Conservation (phyloP, 306 rosid species). For the Hylodesmum podocarpum region DNA sequence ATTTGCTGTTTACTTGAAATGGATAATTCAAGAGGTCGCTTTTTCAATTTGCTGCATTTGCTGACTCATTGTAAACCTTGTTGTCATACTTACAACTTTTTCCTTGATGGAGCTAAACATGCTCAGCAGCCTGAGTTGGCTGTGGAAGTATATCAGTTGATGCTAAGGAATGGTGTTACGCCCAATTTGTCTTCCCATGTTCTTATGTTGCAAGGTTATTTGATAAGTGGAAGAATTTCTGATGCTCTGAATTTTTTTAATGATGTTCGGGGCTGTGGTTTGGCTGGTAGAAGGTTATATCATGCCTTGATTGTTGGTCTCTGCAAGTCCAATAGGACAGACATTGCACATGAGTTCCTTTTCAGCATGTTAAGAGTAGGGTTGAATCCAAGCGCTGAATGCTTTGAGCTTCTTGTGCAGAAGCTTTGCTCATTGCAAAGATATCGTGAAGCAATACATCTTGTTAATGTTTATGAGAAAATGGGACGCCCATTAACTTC, state of each 20-base stretch:
- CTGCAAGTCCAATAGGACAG: constrained; percentile 45
- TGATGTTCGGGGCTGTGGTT: constrained; percentile 39
- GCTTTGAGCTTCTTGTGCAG: constrained; percentile 63
- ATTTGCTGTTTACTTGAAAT: constrained; percentile 45
- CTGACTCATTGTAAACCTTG: constrained; percentile 42
- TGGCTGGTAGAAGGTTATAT: constrained; percentile 38
- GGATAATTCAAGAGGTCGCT: constrained; percentile 49
- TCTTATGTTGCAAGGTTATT: constrained; percentile 54
- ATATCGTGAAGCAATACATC: constrained; percentile 49
- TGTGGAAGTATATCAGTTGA: constrained; percentile 57
- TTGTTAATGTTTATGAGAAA: constrained; percentile 56
- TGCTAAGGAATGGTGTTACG: constrained; percentile 49
- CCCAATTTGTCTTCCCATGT: constrained; percentile 42
- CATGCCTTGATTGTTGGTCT: constrained; percentile 48
- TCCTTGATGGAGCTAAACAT: constrained; percentile 57
- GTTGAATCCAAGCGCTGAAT: constrained; percentile 52
- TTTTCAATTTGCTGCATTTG: constrained; percentile 53
- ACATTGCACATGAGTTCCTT: constrained; percentile 45
- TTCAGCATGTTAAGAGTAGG: constrained; percentile 45
- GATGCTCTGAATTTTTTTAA: constrained; percentile 67
- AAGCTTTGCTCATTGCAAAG: constrained; percentile 40
- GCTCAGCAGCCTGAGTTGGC: constrained; percentile 61
- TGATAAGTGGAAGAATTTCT: constrained; percentile 44
- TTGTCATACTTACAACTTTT: constrained; percentile 37
- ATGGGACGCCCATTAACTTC: constrained; percentile 65